Base-by-base conservation (phyloP, 1,284 basidiomycete species). In the Ceratobasidium sp. region DNA sequence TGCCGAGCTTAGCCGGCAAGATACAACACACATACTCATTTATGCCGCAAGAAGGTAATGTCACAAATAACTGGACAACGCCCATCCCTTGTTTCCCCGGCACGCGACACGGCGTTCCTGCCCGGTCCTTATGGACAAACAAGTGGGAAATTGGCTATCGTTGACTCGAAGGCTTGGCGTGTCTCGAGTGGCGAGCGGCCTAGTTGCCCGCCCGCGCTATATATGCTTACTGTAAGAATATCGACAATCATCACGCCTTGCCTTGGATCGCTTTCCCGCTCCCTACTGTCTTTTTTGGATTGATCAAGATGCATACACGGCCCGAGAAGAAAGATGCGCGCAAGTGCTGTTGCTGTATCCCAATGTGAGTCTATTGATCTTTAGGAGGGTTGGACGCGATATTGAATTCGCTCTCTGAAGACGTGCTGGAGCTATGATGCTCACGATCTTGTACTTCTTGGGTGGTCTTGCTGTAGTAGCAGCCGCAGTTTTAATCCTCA, bases 51-150 rank as follows among this genome's bases (percentile, higher is more conserved):
- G n/a, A n/a, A n/a, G n/a, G n/a, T n/a, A n/a, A n/a, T n/a, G n/a
- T n/a, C n/a, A n/a, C n/a, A n/a, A n/a, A n/a, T n/a, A n/a, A n/a
- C n/a, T n/a, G n/a, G n/a, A n/a, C n/a, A n/a, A n/a, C n/a, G n/a
- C n/a, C n/a, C n/a, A n/a, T n/a, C n/a, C n/a, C n/a, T n/a, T n/a
- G n/a, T n/a, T n/a, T n/a, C n/a, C n/a, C n/a, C n/a, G n/a, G n/a
- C n/a, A n/a, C n/a, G n/a, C n/a, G n/a, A n/a, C n/a, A 54, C 63
- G 63, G 63, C 44, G 63, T 67, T 41, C 63, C 63, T 67, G 63
- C 38, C 63, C 61, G 61, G 47, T 55, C 52, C 30, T 13, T 14
- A 21, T 26, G 32, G 32, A 41, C 21, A 28, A 18, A 28, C 28
- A 30, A 8, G 46, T 63, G 61, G 55, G 32, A 58, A 58, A 58